Conservation (phyloP, 306 rosid species). For the Boehmeria nivea region DNA sequence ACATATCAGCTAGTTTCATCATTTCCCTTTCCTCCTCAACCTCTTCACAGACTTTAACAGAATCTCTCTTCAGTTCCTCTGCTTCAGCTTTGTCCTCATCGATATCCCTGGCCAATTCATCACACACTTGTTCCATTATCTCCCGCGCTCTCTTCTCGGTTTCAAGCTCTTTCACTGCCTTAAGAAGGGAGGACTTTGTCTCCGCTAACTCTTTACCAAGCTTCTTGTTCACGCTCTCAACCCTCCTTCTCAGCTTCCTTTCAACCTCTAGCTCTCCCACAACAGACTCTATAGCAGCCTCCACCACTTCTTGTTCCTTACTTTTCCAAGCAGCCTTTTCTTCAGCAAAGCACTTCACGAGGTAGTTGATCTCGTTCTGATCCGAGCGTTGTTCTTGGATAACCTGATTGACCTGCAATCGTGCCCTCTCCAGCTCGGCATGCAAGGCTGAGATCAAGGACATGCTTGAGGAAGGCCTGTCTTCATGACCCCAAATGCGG, state of each 20-base stretch:
- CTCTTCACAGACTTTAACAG: conserved; percentile 53
- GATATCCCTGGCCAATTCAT: conserved; percentile 70
- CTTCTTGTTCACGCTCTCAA: conserved; percentile 91
- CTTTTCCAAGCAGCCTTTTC: conserved; percentile 92
- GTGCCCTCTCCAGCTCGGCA: conserved; percentile 92
- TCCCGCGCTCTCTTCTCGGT: conserved; percentile 93
- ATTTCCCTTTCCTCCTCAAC: conserved; percentile 72
- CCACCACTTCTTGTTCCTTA: conserved; percentile 75
- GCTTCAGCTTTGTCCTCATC: conserved; percentile 60
- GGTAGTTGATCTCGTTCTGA: conserved; percentile 65
- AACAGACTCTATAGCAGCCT: conserved; percentile 95
- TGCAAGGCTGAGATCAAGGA: conserved; percentile 85
- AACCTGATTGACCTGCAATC: conserved; percentile 81
- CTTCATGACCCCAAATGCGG: conserved; percentile 91
- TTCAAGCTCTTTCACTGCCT: conserved; percentile 80
- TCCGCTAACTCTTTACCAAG: conserved; percentile 86
- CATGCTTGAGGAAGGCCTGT: conserved; percentile 85
- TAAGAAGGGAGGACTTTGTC: conserved; percentile 78
- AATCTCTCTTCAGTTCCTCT: conserved; percentile 50
- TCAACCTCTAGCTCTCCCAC: conserved; percentile 89
- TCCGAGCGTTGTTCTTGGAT: conserved; percentile 87
- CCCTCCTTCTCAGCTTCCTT: conserved; percentile 75
- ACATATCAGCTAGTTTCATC: conserved; percentile 59
- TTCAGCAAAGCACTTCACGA: conserved; percentile 87
- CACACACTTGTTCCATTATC: conserved; percentile 75